phyloP scores from a whole-genome alignment of 2,329 filamentous ascomycete species.

The Ascochyta koolunga region DNA sequence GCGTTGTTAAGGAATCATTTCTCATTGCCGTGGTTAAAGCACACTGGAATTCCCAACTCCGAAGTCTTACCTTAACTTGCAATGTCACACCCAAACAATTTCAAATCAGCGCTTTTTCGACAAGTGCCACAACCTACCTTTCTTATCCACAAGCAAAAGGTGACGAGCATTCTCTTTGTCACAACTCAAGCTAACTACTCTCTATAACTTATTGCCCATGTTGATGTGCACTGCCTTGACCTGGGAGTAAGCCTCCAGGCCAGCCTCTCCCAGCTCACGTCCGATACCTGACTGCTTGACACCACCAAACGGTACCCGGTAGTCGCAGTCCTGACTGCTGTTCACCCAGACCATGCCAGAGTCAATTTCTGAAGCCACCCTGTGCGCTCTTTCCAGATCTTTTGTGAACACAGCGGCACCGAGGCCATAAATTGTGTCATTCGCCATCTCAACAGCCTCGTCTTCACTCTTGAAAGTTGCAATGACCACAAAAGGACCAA shows the following conservation, averaged over 20 bases:
- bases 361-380: conserved; percentile 50
- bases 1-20: no score
- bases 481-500: conserved; percentile 82
- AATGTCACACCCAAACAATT: no score
- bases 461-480: conserved; percentile 77
- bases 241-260: conserved; percentile 18
- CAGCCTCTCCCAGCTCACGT: conserved; percentile 54
- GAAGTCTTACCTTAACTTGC: no score
- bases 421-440: conserved; percentile 84
- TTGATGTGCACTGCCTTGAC: conserved; percentile 21
- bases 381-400: conserved; percentile 45
- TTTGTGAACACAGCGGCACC: conserved; percentile 81
- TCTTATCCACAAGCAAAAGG: neutral
- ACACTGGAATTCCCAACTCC: no score
- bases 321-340: conserved; percentile 29
- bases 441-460: conserved; percentile 79
- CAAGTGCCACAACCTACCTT: neutral
- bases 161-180: neutral
- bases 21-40: no score
- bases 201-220: conserved; percentile 17
- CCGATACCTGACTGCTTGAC: conserved; percentile 50
- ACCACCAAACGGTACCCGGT: conserved; percentile 11
- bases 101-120: no score
- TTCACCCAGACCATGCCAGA: conserved; percentile 51
- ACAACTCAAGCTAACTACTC: neutral